Evolutionary conservation across 805 yeast genomes (phyloP).

Genomic region (Wickerhamiella galacta): DNA sequence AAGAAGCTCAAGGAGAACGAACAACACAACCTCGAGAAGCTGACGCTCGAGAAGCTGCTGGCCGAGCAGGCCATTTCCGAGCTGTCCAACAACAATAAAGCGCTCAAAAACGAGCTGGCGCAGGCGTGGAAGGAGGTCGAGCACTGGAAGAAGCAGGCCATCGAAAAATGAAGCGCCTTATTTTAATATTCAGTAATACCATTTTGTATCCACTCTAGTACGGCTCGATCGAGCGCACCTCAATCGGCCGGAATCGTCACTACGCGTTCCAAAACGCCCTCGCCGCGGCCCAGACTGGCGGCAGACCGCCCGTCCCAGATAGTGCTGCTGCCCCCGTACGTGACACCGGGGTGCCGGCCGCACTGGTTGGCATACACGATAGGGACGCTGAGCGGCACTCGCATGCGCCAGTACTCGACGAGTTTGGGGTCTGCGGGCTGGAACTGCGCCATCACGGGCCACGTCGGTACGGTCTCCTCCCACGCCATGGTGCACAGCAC

Average conservation of each 20-base stretch:
- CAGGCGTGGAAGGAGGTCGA: slow-evolving; percentile 87
- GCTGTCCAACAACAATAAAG: slow-evolving; percentile 69
- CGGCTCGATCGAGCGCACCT: too few species aligned
- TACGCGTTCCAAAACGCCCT: background rate
- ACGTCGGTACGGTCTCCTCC: slow-evolving; percentile 32
- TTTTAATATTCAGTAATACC: too few species aligned
- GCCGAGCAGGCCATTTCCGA: slow-evolving; percentile 86
- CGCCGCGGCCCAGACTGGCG: background rate
- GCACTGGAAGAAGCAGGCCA: slow-evolving; percentile 39
- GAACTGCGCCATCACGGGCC: too few species aligned
- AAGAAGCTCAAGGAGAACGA: slow-evolving; percentile 81
- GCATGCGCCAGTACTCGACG: slow-evolving; percentile 5
- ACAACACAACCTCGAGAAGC: slow-evolving; percentile 75
- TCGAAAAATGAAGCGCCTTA: too few species aligned
- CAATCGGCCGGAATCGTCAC: too few species aligned
- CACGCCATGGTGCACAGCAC: slow-evolving; percentile 77
- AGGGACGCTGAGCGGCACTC: slow-evolving; percentile 3
- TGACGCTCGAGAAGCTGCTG: slow-evolving; percentile 83
- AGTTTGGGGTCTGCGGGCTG: slow-evolving; percentile 10
- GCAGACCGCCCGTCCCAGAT: slow-evolving; percentile 10
- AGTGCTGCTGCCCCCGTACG: slow-evolving; percentile 10
- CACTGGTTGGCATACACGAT: slow-evolving; percentile 4
- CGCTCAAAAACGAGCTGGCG: slow-evolving; percentile 72
- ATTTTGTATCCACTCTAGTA: too few species aligned
- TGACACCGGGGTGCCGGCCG: slow-evolving; percentile 3